Conservation (phyloP, 208 protist genomes). For the Leishmania braziliensis region DNA sequence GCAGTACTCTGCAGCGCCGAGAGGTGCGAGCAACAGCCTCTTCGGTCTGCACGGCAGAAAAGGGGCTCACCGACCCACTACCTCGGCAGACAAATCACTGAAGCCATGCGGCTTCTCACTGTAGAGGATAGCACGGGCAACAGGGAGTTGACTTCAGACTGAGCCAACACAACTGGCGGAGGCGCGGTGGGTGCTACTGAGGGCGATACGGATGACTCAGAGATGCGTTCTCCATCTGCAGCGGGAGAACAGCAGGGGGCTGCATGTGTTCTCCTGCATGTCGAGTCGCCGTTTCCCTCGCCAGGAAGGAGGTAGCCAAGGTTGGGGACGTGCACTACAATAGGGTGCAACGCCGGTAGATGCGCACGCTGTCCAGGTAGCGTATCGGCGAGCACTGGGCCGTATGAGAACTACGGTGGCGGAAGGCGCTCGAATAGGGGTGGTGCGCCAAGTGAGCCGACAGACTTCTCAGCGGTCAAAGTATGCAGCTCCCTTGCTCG, state of each 20-base stretch:
- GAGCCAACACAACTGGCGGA: not conserved
- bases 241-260: not conserved
- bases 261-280: not conserved
- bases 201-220: not conserved
- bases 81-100: not conserved
- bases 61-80: not conserved
- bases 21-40: not conserved
- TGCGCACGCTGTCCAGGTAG: not conserved
- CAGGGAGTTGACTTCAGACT: not conserved
- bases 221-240: not conserved
- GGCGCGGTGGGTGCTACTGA: not conserved
- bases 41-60: conserved; percentile 6
- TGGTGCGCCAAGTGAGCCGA: not conserved
- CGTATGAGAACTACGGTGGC: not conserved
- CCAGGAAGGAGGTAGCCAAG: not conserved
- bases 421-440: not conserved
- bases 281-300: no score
- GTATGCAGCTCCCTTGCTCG: not conserved
- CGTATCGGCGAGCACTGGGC: not conserved
- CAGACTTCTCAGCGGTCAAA: not conserved
- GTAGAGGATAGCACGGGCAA: not conserved
- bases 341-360: not conserved
- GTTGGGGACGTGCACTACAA: not conserved
- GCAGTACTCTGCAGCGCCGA: not conserved
- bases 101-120: not conserved